Evolutionary conservation across 2,329 filamentous ascomycete species (phyloP).

Genomic region (Elsinoe necatrix): DNA sequence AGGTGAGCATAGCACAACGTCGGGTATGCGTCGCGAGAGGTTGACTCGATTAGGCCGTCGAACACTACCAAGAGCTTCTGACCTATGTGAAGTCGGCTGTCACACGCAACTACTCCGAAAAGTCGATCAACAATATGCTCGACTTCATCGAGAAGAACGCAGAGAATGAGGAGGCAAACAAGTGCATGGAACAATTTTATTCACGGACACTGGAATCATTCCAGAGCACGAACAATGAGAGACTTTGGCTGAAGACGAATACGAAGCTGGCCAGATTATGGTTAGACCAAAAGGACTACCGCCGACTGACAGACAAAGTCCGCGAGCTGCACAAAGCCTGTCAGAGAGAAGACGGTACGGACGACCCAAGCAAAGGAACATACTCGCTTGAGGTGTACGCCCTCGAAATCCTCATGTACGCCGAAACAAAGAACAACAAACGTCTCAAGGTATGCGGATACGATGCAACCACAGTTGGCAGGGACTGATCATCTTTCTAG

Average conservation of each 20-base stretch:
- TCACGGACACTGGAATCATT: constrained; percentile 88
- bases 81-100: constrained; percentile 97
- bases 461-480: constrained; percentile 19
- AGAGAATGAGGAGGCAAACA: constrained; percentile 60
- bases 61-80: constrained; percentile 89
- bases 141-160: constrained; percentile 93
- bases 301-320: constrained; percentile 69
- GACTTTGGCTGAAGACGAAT: constrained; percentile 95
- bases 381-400: constrained; percentile 95
- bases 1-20: constrained; percentile 44
- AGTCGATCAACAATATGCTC: constrained; percentile 98
- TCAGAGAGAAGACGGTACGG: constrained; percentile 74
- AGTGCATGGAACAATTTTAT: constrained; percentile 92
- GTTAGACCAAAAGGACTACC: constrained; percentile 84
- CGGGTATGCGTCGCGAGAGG: constrained; percentile 15
- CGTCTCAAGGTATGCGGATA: constrained; percentile 60
- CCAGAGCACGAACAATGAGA: constrained; percentile 94
- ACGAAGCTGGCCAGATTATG: constrained; percentile 91
- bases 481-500: constrained; percentile 27
- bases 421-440: constrained; percentile 94
- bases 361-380: constrained; percentile 91
- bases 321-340: constrained; percentile 83
- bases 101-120: constrained; percentile 96
- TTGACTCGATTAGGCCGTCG: constrained; percentile 56
- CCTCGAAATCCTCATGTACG: constrained; percentile 97